Conservation (phyloP, 768 basidiomycete genomes). For the Boletus vinaceobasis region DNA sequence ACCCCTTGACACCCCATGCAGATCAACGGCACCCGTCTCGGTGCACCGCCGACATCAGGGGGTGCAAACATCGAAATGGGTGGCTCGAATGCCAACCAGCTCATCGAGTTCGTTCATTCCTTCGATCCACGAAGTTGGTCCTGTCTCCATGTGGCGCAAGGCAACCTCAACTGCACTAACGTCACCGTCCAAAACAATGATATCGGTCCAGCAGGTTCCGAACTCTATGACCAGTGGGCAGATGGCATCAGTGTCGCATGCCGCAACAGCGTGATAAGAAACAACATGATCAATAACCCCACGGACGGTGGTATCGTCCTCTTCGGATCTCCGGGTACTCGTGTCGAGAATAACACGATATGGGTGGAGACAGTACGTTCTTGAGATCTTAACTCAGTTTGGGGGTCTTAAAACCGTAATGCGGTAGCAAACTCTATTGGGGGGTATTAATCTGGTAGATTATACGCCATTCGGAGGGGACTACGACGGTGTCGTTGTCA, state of each 20-base stretch:
- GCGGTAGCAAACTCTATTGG: slow-evolving; percentile 60
- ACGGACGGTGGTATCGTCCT: slow-evolving; percentile 81
- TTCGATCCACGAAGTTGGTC: slow-evolving; percentile 81
- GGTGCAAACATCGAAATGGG: slow-evolving; percentile 87
- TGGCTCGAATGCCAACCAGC: slow-evolving; percentile 64
- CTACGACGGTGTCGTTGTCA: slow-evolving; percentile 61
- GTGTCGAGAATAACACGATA: slow-evolving; percentile 74
- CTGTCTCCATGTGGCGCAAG: slow-evolving; percentile 76
- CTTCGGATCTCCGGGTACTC: slow-evolving; percentile 71
- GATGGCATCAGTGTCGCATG: slow-evolving; percentile 80
- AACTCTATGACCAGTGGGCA: slow-evolving; percentile 70
- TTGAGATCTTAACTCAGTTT: not conserved
- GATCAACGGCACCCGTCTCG: slow-evolving; percentile 71
- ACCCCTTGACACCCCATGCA: slow-evolving; percentile 25
- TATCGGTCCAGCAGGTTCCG: slow-evolving; percentile 73
- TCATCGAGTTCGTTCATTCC: slow-evolving; percentile 74
- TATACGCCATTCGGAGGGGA: slow-evolving; percentile 64
- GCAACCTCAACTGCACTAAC: slow-evolving; percentile 60
- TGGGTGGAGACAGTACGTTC: slow-evolving; percentile 60
- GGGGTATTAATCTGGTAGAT: slow-evolving; percentile 79
- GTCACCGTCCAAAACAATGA: slow-evolving; percentile 75
- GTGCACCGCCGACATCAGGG: slow-evolving; percentile 49
- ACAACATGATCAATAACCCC: slow-evolving; percentile 67
- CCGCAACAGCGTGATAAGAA: slow-evolving; percentile 53
- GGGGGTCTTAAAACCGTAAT: not conserved